These are phyloP conservation scores for Entomortierella parvispora DNA, from an alignment of 192 early-diverging fungal species.

Conservation along the genomic window DNA sequence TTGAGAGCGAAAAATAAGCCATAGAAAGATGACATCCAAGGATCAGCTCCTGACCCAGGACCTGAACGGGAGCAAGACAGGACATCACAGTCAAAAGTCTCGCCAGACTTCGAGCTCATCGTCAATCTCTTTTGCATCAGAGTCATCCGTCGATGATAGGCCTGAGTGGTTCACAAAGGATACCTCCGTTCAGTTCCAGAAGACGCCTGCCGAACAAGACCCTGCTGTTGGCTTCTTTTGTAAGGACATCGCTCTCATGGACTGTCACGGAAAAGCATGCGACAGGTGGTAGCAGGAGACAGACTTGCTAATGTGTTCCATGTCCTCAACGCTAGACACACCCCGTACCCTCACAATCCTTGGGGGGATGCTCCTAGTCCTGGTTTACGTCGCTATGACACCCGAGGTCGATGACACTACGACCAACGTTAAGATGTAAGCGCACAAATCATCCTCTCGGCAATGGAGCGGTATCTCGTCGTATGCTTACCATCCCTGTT, in stretches of 20 bases:
- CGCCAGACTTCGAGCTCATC: conserved; percentile 34
- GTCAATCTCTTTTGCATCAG: conserved; percentile 27
- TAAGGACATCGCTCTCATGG: not conserved
- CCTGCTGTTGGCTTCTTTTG: conserved; percentile 51
- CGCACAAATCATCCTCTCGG: not conserved
- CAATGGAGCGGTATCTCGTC: not conserved
- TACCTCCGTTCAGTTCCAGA: conserved; percentile 45
- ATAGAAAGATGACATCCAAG: conserved; percentile 3
- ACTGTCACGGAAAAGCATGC: not conserved
- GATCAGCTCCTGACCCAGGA: not conserved
- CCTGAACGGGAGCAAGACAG: not conserved
- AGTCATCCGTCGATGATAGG: conserved; percentile 29
- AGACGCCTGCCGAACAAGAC: conserved; percentile 39
- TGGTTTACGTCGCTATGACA: conserved; percentile 66
- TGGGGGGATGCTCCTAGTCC: conserved; percentile 52
- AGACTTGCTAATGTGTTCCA: no score
- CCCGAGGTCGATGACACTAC: conserved; percentile 61
- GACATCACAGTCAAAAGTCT: conserved; percentile 15
- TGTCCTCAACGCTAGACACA: conserved; percentile 46
- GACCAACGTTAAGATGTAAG: conserved; percentile 62
- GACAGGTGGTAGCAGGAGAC: no score
- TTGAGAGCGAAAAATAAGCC: no score
- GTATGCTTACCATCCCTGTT: no score
- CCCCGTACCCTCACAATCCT: conserved; percentile 67
- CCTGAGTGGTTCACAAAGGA: conserved; percentile 48